Conservation (phyloP, 495 filamentous ascomycete species). For the Terfezia claveryi region DNA sequence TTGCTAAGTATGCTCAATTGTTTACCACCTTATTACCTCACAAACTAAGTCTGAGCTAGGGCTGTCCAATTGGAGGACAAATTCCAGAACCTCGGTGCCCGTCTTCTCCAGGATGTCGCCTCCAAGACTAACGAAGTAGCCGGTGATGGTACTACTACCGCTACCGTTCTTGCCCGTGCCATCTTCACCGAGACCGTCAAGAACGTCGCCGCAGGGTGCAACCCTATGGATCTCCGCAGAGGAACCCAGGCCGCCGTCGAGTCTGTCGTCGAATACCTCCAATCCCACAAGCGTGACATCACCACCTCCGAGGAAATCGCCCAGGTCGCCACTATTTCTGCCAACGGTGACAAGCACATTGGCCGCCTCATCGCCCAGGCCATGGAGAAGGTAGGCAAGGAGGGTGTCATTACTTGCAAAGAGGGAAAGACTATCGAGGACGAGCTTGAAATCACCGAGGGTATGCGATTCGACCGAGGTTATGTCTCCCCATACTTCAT, state of each 20-base stretch:
- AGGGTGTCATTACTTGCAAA: conserved; percentile 98
- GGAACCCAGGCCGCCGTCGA: conserved; percentile 94
- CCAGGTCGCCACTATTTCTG: conserved; percentile 93
- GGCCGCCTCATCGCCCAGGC: conserved; percentile 88
- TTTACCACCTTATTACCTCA: not conserved
- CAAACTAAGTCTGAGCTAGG: conserved; percentile 20
- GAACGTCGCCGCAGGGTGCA: conserved; percentile 98
- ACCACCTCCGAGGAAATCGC: conserved; percentile 94
- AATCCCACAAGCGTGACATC: conserved; percentile 86
- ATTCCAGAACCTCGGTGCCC: conserved; percentile 96
- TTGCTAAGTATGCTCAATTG: conserved; percentile 15
- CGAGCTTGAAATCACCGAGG: conserved; percentile 95
- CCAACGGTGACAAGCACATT: conserved; percentile 91
- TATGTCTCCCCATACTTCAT: conserved; percentile 99
- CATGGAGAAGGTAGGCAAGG: conserved; percentile 99
- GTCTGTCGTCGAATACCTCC: conserved; percentile 78
- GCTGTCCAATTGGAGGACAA: conserved; percentile 92
- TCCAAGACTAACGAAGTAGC: conserved; percentile 98
- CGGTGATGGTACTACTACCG: conserved; percentile 94
- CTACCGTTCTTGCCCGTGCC: conserved; percentile 86
- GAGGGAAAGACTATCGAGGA: conserved; percentile 97
- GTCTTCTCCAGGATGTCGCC: conserved; percentile 89
- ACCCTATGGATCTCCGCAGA: conserved; percentile 94
- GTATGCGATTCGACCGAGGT: conserved; percentile 98
- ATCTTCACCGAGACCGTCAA: conserved; percentile 99